Percentiles rank a stretch among this genome's conserved stretches.
Conservation (phyloP, 1,284 basidiomycete genomes). For the Prillingera fragicola region DNA sequence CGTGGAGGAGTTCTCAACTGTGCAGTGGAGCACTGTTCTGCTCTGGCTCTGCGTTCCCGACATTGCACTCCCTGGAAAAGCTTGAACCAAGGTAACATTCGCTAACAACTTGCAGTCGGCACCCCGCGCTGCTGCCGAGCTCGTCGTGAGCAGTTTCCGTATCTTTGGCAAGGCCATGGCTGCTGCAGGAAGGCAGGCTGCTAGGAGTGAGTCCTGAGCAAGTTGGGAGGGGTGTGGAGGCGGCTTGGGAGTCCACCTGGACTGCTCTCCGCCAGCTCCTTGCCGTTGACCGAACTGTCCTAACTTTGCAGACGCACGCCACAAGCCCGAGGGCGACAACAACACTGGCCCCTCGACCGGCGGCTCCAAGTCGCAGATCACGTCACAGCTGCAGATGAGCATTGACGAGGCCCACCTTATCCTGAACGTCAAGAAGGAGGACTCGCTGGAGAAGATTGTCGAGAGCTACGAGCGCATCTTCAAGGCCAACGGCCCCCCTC, state of each 20-base stretch:
- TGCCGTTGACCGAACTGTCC: background rate
- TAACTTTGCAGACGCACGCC: constrained; percentile 65
- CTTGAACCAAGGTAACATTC: too few species aligned
- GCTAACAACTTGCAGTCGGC: constrained; percentile 27
- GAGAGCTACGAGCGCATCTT: constrained; percentile 94
- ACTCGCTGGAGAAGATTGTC: constrained; percentile 62
- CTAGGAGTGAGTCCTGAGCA: constrained; percentile 65
- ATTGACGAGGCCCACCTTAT: constrained; percentile 93
- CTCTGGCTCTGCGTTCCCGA: too few species aligned
- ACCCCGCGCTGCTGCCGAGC: constrained; percentile 32
- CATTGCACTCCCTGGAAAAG: too few species aligned
- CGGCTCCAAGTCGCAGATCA: constrained; percentile 30
- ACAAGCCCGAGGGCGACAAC: constrained; percentile 54
- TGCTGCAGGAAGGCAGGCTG: constrained; percentile 86
- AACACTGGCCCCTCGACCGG: constrained; percentile 30
- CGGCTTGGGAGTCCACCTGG: background rate
- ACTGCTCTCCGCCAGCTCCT: background rate
- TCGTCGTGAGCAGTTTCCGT: constrained; percentile 32
- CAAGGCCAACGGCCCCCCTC: constrained; percentile 70
- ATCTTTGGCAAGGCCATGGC: constrained; percentile 79
- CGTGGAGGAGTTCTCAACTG: too few species aligned
- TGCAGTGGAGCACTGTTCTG: too few species aligned
- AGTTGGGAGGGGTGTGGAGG: background rate
- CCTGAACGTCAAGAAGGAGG: constrained; percentile 78
- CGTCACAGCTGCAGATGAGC: constrained; percentile 82